Conservation (phyloP, 352 stramenopile genomes). For the Globisporangium ultimum region DNA sequence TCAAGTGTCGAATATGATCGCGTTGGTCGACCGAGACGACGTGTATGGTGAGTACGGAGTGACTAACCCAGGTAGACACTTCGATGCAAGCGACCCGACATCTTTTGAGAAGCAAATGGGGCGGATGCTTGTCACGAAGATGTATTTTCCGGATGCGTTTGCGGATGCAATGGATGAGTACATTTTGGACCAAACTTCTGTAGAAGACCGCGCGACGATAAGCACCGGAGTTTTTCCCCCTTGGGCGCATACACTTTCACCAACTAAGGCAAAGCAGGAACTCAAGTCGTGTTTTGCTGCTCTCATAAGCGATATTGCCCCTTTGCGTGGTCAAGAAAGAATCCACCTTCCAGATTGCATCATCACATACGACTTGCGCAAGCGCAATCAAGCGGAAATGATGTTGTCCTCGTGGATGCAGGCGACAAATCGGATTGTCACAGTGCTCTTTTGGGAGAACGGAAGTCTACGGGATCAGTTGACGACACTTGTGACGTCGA, state of each 20-base stretch:
- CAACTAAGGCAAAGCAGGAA: not conserved
- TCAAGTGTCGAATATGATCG: not conserved
- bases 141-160: constrained; percentile 29
- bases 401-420: constrained; percentile 9
- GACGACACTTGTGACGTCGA: constrained; percentile 23
- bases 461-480: constrained; percentile 13
- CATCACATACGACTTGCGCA: constrained; percentile 8
- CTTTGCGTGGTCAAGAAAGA: not conserved
- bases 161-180: constrained; percentile 15
- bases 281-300: not conserved
- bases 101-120: constrained; percentile 15
- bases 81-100: not conserved
- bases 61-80: not conserved
- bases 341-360: constrained; percentile 9
- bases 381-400: constrained; percentile 1
- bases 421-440: constrained; percentile 4
- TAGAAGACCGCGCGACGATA: not conserved
- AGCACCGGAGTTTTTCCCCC: not conserved
- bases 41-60: constrained; percentile 4
- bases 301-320: constrained; percentile 6
- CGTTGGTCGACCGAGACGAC: not conserved
- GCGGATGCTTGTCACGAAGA: constrained; percentile 34
- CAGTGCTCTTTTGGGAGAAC: constrained; percentile 11
- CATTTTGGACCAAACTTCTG: constrained; percentile 2
- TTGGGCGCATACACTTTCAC: not conserved